Percentiles rank a stretch among this genome's conserved stretches.
phyloP scores from a whole-genome alignment of 768 basidiomycete genomes.

The Podaxis sp. region DNA sequence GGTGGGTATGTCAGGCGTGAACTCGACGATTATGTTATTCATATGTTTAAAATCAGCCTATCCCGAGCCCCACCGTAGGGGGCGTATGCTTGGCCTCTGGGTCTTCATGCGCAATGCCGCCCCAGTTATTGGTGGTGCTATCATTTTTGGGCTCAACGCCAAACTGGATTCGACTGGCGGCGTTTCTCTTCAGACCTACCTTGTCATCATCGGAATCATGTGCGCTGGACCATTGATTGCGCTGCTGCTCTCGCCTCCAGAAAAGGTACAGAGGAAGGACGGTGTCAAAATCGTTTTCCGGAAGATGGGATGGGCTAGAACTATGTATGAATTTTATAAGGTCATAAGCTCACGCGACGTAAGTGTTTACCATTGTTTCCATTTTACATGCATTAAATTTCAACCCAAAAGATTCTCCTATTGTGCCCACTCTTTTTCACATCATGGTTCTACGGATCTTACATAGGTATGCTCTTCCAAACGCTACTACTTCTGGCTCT shows the following conservation, averaged over 20 bases:
- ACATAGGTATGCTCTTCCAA: constrained; percentile 22
- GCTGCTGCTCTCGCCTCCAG: constrained; percentile 27
- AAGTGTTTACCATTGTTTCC: not conserved
- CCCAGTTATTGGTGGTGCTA: constrained; percentile 34
- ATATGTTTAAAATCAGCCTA: constrained; percentile 23
- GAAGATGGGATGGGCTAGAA: constrained; percentile 26
- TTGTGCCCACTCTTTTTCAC: constrained; percentile 34
- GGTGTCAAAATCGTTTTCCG: constrained; percentile 31
- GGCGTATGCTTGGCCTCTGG: constrained; percentile 34
- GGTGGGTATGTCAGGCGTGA: constrained; percentile 17
- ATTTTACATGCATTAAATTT: not conserved
- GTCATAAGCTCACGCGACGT: constrained; percentile 29
- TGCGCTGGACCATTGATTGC: constrained; percentile 34
- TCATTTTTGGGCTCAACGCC: constrained; percentile 32
- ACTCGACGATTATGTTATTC: not conserved
- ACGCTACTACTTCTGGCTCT: not conserved
- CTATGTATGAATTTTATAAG: constrained; percentile 28
- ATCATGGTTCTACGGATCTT: constrained; percentile 33
- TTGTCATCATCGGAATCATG: constrained; percentile 36
- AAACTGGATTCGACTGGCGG: constrained; percentile 27
- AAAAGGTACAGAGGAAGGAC: constrained; percentile 31
- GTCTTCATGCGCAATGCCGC: constrained; percentile 34
- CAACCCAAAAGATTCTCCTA: constrained; percentile 25
- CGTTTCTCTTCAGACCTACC: constrained; percentile 32
- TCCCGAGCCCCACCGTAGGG: constrained; percentile 32